Percentiles rank a stretch among this genome's conserved stretches.
phyloP scores from a whole-genome alignment of 768 basidiomycete species.

The Dacryopinax spathularia region DNA sequence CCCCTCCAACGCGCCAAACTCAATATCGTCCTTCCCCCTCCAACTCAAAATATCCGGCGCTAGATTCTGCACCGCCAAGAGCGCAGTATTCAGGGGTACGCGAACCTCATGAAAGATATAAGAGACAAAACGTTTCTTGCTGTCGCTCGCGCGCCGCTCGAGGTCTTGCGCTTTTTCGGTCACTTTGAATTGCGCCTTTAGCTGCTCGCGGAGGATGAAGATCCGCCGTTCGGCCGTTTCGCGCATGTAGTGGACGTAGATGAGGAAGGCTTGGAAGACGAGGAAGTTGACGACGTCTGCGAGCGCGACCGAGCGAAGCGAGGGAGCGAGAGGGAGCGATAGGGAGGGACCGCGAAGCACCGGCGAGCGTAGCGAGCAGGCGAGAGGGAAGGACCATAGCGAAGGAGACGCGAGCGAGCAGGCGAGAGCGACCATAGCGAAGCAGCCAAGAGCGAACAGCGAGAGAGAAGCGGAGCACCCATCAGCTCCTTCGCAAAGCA shows the following conservation, averaged over 20 bases:
- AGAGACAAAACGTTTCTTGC: conserved; percentile 28
- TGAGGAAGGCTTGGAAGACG: conserved; percentile 66
- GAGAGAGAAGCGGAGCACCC: no score
- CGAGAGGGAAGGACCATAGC: no score
- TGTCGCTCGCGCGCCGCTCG: conserved; percentile 23
- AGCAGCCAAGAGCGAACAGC: no score
- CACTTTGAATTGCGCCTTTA: conserved; percentile 28
- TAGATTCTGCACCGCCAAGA: conserved; percentile 34
- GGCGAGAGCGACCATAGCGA: no score
- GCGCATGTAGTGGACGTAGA: conserved; percentile 55
- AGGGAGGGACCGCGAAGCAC: conserved; percentile 1
- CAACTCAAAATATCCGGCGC: conserved; percentile 29
- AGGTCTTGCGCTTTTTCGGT: conserved; percentile 30
- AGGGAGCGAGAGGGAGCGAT: neutral
- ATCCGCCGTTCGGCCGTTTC: conserved; percentile 33
- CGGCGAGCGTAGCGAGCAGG: no score
- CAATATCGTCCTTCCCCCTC: conserved; percentile 27
- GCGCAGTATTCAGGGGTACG: conserved; percentile 31
- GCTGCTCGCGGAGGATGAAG: conserved; percentile 26
- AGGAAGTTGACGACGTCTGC: conserved; percentile 46
- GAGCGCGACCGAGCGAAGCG: neutral
- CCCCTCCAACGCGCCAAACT: conserved; percentile 31
- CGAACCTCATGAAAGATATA: conserved; percentile 31
- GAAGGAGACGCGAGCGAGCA: no score
- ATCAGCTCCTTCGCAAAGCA: no score